A percentile compares a stretch with the other conserved stretches of the same genome.
Evolutionary conservation across 2,329 filamentous ascomycete genomes (phyloP).

Genomic region (Penicillium sp.): DNA sequence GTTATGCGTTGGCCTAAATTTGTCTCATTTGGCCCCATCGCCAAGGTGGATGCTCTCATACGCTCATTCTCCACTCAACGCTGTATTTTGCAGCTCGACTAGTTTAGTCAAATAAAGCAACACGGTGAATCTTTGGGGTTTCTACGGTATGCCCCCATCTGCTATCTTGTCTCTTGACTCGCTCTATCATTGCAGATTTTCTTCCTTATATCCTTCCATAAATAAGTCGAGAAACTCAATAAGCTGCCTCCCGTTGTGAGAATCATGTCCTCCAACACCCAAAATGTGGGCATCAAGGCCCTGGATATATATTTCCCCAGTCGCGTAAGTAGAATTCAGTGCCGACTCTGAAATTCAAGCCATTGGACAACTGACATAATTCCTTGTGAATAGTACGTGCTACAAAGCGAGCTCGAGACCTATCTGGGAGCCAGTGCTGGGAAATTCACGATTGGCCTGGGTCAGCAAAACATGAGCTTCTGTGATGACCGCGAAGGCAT

Average conservation of each 20-base stretch:
- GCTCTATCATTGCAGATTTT: neutral
- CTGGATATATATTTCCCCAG: neutral
- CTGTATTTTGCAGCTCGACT: too few species aligned
- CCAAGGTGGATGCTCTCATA: too few species aligned
- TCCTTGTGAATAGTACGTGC: neutral
- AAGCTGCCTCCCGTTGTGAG: neutral
- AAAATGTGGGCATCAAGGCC: neutral
- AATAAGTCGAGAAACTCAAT: neutral
- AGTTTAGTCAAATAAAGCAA: too few species aligned
- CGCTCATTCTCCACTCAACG: too few species aligned
- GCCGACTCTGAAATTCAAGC: neutral
- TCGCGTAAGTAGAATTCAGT: neutral
- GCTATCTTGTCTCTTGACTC: neutral
- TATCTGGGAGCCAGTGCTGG: neutral
- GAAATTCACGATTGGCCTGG: neutral
- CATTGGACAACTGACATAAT: neutral
- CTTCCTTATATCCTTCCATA: neutral
- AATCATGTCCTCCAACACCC: neutral
- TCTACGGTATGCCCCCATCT: neutral
- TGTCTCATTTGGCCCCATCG: too few species aligned
- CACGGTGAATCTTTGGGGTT: too few species aligned
- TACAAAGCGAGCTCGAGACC: neutral
- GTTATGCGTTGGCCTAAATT: too few species aligned
- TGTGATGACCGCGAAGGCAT: neutral
- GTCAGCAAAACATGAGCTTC: neutral